Base-by-base conservation (phyloP, 2,329 filamentous ascomycete genomes). In the Penicillium rolfsii region DNA sequence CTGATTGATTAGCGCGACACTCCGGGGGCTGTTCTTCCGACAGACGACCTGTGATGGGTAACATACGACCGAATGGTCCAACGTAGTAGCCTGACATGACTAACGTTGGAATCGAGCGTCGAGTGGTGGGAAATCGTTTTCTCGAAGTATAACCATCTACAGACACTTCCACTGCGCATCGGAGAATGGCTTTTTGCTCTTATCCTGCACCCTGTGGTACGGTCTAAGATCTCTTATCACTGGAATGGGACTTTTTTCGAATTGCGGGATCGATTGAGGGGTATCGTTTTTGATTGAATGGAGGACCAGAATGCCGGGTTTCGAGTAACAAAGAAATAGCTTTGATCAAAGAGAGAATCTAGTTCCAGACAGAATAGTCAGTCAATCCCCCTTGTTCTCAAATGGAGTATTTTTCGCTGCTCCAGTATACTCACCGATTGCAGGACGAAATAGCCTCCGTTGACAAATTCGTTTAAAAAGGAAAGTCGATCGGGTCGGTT, bases 61-160 rank as follows among this genome's bases (percentile, higher is more conserved):
- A 74, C 67, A 72, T 77, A 71, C 74, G 73, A 65, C 77, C 76
- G 67, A 77, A 77, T 56, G 74, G 73, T 65, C 76, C 76, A 62
- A 73, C 67, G 62, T 74, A 75, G 62, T 73, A 76, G 61, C 69
- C 68, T 64, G 76, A 74, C 76, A 79, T 77, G 60, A 55, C 66
- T 46, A 60, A 58, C 41, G 38, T 46, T 50, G 56, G 38, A 33
- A 62, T 62, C 30, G 52, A 58, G 50, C 55, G 35, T 48, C 41
- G 46, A 48, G 45, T 12, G 53, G 22, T 35, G 50, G 12, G 16
- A 28, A 30, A 58, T 38, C 9, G 46, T 38, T 61, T 57, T 52
- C 8, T 58, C 43, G 28, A 36, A 38, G 45, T 36, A 35, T 46
- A 55, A 50, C 52, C 50, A 63, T 65, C 56, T 60, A 64, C 61